phyloP scores from a whole-genome alignment of 1,284 basidiomycete genomes.

The Ganoderma sp. region DNA sequence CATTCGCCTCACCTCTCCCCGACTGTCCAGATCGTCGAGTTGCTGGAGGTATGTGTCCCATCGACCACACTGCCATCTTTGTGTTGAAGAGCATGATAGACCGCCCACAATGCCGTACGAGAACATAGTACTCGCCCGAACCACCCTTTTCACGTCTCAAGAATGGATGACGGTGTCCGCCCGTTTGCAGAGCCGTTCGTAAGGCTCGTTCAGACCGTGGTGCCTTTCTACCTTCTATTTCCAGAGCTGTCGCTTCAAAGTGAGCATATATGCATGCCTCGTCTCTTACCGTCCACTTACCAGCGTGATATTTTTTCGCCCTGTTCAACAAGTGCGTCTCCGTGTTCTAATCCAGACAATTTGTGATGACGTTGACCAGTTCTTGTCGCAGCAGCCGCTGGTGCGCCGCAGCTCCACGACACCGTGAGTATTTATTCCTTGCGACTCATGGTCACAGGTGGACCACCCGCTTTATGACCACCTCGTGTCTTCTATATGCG shows the following conservation, averaged over 20 bases:
- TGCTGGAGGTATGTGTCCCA: slow-evolving; percentile 32
- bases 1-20: background rate
- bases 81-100: slow-evolving; percentile 16
- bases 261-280: slow-evolving; percentile 16
- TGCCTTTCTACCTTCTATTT: slow-evolving; percentile 27
- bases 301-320: background rate
- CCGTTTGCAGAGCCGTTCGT: slow-evolving; percentile 30
- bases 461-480: background rate
- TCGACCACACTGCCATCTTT: background rate
- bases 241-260: slow-evolving; percentile 27
- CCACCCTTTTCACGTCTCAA: background rate
- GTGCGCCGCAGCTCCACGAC: slow-evolving; percentile 7
- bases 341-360: slow-evolving; percentile 20
- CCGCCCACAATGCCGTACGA: slow-evolving; percentile 29
- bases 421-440: background rate
- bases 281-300: slow-evolving; percentile 3
- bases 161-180: slow-evolving; percentile 4
- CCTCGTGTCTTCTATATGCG: background rate
- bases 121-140: slow-evolving; percentile 9
- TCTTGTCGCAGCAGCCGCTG: slow-evolving; percentile 19
- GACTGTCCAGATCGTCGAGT: slow-evolving; percentile 28
- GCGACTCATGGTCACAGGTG: no score
- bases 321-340: slow-evolving; percentile 22
- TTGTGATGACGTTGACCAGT: slow-evolving; percentile 22
- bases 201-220: slow-evolving; percentile 29